Evolutionary conservation across 139 green algal genomes (phyloP).

Genomic region (Dunaliella sp.): DNA sequence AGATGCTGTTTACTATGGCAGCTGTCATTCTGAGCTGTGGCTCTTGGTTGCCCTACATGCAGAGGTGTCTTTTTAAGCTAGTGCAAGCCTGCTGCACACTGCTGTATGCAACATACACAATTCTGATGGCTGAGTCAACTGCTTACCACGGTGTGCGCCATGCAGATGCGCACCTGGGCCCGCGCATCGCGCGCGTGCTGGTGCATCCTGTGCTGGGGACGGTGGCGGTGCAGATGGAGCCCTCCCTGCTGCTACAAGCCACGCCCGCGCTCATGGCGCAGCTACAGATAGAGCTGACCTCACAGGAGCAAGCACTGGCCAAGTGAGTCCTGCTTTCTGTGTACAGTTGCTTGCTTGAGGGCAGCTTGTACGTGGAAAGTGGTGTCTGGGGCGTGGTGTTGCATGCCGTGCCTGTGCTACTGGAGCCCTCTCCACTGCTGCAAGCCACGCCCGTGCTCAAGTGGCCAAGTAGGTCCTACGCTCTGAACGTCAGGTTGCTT

Average conservation of each 20-base stretch:
- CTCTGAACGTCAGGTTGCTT: too few relatives aligned
- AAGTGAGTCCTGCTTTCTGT: too few relatives aligned
- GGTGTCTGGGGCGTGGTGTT: slow-evolving; percentile 31
- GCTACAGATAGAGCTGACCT: neutral
- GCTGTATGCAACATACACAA: too few relatives aligned
- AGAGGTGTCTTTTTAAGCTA: too few relatives aligned
- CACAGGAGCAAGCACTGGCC: slow-evolving; percentile 15
- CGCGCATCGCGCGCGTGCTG: slow-evolving; percentile 16
- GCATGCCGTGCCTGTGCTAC: slow-evolving; percentile 32
- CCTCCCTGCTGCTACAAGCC: slow-evolving; percentile 8
- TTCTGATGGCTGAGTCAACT: too few relatives aligned
- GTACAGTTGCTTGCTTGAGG: too few relatives aligned
- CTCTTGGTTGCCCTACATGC: too few relatives aligned
- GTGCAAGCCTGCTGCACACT: too few relatives aligned
- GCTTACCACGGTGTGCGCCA: too few relatives aligned
- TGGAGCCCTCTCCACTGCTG: slow-evolving; percentile 12
- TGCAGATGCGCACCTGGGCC: slow-evolving; percentile 28
- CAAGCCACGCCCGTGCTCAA: slow-evolving; percentile 6
- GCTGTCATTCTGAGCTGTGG: too few relatives aligned
- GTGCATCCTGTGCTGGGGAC: slow-evolving; percentile 39
- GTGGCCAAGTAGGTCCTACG: slow-evolving; percentile 21
- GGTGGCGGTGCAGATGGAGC: slow-evolving; percentile 29
- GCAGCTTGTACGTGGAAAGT: too few relatives aligned
- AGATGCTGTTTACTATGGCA: too few relatives aligned
- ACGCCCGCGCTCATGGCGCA: slow-evolving; percentile 8